These are phyloP conservation scores for Phaeosphaeriaceae sp. DNA, from an alignment of 2,329 filamentous ascomycete species.

Conservation along the genomic window DNA sequence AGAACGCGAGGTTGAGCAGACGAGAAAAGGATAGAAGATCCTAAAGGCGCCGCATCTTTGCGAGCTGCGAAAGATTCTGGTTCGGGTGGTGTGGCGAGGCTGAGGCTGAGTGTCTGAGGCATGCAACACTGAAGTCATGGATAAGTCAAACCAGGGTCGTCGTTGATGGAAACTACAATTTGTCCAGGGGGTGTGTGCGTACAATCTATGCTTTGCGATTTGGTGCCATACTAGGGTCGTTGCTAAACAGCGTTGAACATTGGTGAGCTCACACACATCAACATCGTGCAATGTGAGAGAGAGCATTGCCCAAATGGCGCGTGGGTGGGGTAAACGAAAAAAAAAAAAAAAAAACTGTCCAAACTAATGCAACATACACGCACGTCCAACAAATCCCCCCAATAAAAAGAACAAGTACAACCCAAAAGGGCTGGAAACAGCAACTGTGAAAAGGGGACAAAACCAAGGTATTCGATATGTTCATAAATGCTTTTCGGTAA, in stretches of 20 bases:
- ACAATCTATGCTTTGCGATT: no score
- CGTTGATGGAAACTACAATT: no score
- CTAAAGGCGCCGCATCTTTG: background rate
- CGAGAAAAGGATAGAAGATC: background rate
- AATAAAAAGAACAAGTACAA: slow-evolving; percentile 4
- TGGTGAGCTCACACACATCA: background rate
- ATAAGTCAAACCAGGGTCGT: no score
- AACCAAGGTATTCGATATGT: slow-evolving; percentile 33
- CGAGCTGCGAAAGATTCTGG: background rate
- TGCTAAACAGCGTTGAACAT: no score
- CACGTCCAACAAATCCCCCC: slow-evolving; percentile 2
- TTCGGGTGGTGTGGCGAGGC: background rate
- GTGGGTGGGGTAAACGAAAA: background rate
- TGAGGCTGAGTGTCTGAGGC: no score
- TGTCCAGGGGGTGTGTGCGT: no score
- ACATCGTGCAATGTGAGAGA: background rate
- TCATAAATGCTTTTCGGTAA: slow-evolving; percentile 44
- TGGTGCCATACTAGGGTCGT: no score
- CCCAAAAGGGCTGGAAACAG: slow-evolving; percentile 1
- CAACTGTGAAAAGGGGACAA: slow-evolving; percentile 16
- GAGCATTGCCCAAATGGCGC: background rate
- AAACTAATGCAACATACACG: slow-evolving; percentile 6
- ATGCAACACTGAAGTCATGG: no score
- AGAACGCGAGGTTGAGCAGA: slow-evolving; percentile 1
- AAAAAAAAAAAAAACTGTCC: slow-evolving; percentile 5